phyloP scores from a whole-genome alignment of 192 early-diverging fungal species.

The Rhizophagus sp. region DNA sequence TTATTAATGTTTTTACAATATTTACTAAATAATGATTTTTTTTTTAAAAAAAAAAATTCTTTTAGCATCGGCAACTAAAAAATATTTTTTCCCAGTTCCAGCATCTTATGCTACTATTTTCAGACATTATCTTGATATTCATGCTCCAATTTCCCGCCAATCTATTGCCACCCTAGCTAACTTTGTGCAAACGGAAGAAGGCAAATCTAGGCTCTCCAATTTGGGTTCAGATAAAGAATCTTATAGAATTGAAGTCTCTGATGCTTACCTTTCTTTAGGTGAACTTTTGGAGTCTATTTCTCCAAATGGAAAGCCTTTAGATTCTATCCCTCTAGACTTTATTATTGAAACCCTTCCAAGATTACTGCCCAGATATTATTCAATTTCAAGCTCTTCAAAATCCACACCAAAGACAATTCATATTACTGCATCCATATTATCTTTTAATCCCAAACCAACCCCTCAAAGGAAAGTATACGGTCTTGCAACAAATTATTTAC shows the following conservation, averaged over 20 bases:
- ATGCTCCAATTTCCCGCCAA: conserved; percentile 67
- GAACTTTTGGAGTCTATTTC: conserved; percentile 75
- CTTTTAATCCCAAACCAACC: conserved; percentile 62
- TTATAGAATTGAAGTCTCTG: conserved; percentile 58
- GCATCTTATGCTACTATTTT: conserved; percentile 85
- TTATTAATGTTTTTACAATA: neutral
- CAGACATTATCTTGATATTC: conserved; percentile 90
- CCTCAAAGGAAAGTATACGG: conserved; percentile 68
- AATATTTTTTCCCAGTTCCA: conserved; percentile 85
- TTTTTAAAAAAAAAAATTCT: conserved; percentile 17
- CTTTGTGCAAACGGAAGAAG: conserved; percentile 57
- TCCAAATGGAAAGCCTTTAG: conserved; percentile 45
- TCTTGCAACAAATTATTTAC: conserved; percentile 87
- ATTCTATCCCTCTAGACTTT: conserved; percentile 75
- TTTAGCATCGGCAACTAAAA: conserved; percentile 63
- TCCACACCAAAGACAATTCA: conserved; percentile 72
- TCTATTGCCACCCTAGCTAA: conserved; percentile 64
- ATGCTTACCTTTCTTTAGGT: conserved; percentile 68
- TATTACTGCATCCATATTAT: conserved; percentile 88
- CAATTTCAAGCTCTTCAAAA: conserved; percentile 91
- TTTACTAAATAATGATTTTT: neutral
- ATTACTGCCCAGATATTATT: conserved; percentile 91
- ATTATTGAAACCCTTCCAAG: conserved; percentile 82
- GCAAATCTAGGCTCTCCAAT: conserved; percentile 49
- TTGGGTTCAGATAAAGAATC: conserved; percentile 72